These are phyloP conservation scores for Arctostaphylos glauca DNA, from an alignment of 148 eudicot species.

Conservation along the genomic window DNA sequence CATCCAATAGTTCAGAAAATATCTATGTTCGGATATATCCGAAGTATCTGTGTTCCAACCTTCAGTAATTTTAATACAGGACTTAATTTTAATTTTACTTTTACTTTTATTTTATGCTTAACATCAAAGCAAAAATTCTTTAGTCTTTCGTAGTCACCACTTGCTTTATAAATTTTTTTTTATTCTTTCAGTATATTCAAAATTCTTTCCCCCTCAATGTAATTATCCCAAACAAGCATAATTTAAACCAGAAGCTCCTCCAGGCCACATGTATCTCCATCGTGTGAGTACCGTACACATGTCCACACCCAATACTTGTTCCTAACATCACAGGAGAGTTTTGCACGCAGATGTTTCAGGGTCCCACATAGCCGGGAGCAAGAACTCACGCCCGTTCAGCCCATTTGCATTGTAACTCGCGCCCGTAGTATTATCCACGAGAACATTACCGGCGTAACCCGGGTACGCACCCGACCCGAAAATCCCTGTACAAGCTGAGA, in stretches of 20 bases:
- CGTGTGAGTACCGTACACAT: background rate
- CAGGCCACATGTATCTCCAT: background rate
- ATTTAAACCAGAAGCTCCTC: background rate
- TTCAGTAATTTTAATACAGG: no score
- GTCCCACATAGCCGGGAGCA: constrained; percentile 71
- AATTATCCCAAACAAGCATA: background rate
- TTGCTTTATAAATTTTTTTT: background rate
- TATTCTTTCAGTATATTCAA: background rate
- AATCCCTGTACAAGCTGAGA: constrained; percentile 55
- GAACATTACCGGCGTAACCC: constrained; percentile 41
- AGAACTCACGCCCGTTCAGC: constrained; percentile 44
- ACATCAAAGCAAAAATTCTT: background rate
- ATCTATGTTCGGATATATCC: no score
- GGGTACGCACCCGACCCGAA: constrained; percentile 60
- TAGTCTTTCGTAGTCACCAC: background rate
- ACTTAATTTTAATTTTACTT: no score
- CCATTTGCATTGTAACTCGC: constrained; percentile 64
- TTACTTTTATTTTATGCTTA: background rate
- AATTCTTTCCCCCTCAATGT: background rate
- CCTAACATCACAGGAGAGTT: constrained; percentile 30
- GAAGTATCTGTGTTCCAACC: no score
- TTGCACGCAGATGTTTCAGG: constrained; percentile 40
- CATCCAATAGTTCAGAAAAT: no score
- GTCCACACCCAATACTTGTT: background rate
- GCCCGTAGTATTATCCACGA: constrained; percentile 43